phyloP scores from a whole-genome alignment of 169 alveolate genomes.

The Amoebophrya sp. region DNA sequence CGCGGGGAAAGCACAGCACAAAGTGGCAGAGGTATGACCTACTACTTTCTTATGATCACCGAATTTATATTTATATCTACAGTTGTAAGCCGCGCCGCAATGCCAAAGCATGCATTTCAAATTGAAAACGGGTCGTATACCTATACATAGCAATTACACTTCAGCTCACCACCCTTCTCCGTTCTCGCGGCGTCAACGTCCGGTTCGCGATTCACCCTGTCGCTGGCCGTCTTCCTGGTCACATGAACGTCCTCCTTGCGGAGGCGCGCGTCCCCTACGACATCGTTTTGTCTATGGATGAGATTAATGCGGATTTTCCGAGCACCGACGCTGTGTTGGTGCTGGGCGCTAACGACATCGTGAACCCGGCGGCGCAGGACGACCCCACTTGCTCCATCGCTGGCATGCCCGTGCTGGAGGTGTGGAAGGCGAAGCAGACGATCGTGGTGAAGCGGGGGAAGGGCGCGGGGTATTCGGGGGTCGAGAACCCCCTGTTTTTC shows the following conservation, averaged over 20 bases:
- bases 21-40: background rate
- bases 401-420: constrained; percentile 88
- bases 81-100: too few species aligned
- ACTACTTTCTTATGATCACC: too few species aligned
- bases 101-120: too few species aligned
- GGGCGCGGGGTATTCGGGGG: constrained; percentile 82
- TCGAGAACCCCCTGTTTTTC: constrained; percentile 78
- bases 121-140: too few species aligned
- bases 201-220: constrained; percentile 88
- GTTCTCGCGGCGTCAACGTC: constrained; percentile 56
- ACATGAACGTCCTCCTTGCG: constrained; percentile 85
- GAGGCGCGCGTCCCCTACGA: constrained; percentile 85
- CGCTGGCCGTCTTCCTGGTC: constrained; percentile 87
- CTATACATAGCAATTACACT: too few species aligned
- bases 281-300: constrained; percentile 69
- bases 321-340: constrained; percentile 31
- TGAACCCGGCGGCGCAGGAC: constrained; percentile 72
- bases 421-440: constrained; percentile 69
- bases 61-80: too few species aligned
- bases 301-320: background rate
- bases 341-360: constrained; percentile 86
- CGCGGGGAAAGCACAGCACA: constrained; percentile 19
- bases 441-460: constrained; percentile 74
- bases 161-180: background rate
- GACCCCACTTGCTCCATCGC: constrained; percentile 60